phyloP scores from a whole-genome alignment of 2,329 filamentous ascomycete genomes.

The Xylariaceae sp. region DNA sequence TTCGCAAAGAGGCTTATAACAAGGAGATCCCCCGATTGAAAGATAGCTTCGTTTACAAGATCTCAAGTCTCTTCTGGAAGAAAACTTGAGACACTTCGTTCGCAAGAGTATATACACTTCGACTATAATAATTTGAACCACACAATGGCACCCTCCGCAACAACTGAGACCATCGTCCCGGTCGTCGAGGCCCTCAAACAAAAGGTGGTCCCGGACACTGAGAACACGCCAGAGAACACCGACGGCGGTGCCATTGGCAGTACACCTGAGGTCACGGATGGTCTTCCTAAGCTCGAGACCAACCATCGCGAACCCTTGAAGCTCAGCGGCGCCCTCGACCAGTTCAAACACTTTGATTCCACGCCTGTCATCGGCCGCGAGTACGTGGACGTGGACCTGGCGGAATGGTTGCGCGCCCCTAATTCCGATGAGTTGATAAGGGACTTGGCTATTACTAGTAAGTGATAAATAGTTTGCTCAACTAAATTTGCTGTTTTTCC shows the following conservation, averaged over 20 bases:
- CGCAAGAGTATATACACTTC: not conserved
- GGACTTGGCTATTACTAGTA: conserved; percentile 72
- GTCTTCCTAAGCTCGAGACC: conserved; percentile 34
- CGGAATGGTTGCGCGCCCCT: conserved; percentile 65
- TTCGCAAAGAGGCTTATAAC: not conserved
- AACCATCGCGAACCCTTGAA: conserved; percentile 50
- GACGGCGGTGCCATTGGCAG: conserved; percentile 26
- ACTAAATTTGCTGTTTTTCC: not conserved
- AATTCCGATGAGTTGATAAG: conserved; percentile 69
- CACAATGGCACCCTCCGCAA: conserved; percentile 38
- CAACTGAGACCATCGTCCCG: conserved; percentile 35
- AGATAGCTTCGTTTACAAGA: not conserved
- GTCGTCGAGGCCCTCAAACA: conserved; percentile 36
- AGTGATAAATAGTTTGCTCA: conserved; percentile 27
- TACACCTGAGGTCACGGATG: conserved; percentile 20
- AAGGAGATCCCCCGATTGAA: too few species aligned
- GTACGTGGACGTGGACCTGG: conserved; percentile 63
- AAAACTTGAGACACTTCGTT: not conserved
- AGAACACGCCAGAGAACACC: conserved; percentile 20
- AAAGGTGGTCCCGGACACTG: conserved; percentile 24
- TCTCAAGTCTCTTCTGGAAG: not conserved
- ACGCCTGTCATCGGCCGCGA: conserved; percentile 70
- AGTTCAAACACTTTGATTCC: conserved; percentile 62
- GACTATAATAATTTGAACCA: not conserved
- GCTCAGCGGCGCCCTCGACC: conserved; percentile 57